Conservation (phyloP, 331 rosid species). For the Cucumis variabilis region DNA sequence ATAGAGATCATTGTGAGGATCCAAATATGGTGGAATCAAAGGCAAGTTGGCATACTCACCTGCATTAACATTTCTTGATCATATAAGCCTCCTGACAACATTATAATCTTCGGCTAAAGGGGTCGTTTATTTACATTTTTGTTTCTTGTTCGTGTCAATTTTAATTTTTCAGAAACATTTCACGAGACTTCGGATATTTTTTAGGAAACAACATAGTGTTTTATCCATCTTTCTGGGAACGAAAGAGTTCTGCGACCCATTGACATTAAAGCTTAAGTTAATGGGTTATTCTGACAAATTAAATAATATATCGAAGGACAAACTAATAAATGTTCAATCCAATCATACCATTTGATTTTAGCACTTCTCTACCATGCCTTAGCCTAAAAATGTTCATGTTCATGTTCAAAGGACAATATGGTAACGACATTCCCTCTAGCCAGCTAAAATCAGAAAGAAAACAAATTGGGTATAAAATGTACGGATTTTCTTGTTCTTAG, state of each 20-base stretch:
- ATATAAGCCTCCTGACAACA: background rate
- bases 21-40: slow-evolving; percentile 22
- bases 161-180: background rate
- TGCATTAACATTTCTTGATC: background rate
- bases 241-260: background rate
- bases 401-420: too few species aligned
- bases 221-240: background rate
- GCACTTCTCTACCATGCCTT: too few species aligned
- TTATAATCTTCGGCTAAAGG: background rate
- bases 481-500: background rate
- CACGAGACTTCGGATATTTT: background rate
- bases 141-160: background rate
- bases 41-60: slow-evolving; percentile 18
- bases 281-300: background rate
- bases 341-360: too few species aligned
- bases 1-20: background rate
- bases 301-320: too few species aligned
- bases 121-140: background rate
- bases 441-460: too few species aligned
- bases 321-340: too few species aligned
- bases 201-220: background rate
- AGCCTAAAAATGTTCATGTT: too few species aligned
- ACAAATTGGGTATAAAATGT: too few species aligned
- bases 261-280: background rate
- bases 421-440: too few species aligned